Evolutionary conservation across 345 rosid species (phyloP), one percentile per base, ranked within the genome.

Genomic region (Firmiana major): DNA sequence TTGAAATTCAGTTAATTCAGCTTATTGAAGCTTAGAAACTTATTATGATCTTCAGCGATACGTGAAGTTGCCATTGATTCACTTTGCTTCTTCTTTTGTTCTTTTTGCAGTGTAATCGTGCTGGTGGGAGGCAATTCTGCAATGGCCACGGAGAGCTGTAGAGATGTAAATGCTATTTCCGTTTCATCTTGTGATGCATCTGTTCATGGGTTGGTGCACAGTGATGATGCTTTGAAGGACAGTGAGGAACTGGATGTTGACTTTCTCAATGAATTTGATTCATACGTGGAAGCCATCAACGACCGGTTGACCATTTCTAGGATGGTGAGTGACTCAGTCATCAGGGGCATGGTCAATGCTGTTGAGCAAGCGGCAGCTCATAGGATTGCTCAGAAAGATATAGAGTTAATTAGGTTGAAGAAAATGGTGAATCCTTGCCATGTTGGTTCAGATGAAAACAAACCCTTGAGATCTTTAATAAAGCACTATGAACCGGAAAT

Each of bases 321-420:
- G 71, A 88, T 87, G 87, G 99, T 95, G 31, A 90, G 82, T 40
- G 91, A 93, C 45, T 90, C 98, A 1, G 86, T 95, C 71, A 81
- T 91, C 24, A 95, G 82, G 85, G 99, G 93, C 46, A 85, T 88
- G 86, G 90, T 89, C 13, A 84, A 80, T 54, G 96, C 92, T 0
- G 79, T 93, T 63, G 88, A 92, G 76, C 85, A 88, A 24, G 90
- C 90, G 65, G 95, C 97, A 55, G 82, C 86, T 19, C 91, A 86
- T 79, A 86, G 84, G 87, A 86, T 92, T 48, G 86, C 88, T 69
- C 24, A 78, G 85, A 90, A 90, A 82, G 94, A 93, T 6, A 62
- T 78, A 73, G 97, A 93, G 76, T 60, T 96, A 80, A 84, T 82
- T 12, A 83, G 77, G 59, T 71, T 89, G 76, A 87, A 73, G 85